Evolutionary conservation across 192 early-diverging fungal species (phyloP).

Genomic region (Coemansia sp.): DNA sequence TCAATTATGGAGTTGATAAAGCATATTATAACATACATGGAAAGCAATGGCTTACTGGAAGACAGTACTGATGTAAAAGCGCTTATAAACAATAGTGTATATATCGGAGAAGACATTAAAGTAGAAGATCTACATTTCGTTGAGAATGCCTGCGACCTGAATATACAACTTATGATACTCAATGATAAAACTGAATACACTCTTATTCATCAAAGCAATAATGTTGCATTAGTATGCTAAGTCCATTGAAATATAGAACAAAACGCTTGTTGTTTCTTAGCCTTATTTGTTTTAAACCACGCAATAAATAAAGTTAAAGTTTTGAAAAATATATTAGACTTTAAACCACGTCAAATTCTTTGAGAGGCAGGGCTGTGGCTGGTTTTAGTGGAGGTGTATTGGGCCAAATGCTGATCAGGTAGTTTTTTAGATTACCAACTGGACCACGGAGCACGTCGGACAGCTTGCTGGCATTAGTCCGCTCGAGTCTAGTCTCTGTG

Average conservation of each 20-base stretch:
- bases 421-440: slow-evolving; percentile 17
- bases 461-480: slow-evolving; percentile 11
- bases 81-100: neutral
- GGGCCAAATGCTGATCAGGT: slow-evolving; percentile 23
- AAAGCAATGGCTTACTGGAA: neutral
- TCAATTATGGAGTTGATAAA: neutral
- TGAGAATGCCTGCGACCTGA: neutral
- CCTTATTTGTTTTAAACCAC: neutral
- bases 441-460: slow-evolving; percentile 27
- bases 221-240: neutral
- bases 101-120: neutral
- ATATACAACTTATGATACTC: neutral
- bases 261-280: neutral
- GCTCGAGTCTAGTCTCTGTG: slow-evolving; percentile 14
- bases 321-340: neutral
- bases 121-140: neutral
- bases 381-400: neutral
- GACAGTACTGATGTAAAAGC: neutral
- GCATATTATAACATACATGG: no score
- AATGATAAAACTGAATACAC: neutral
- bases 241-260: neutral
- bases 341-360: no score
- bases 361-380: neutral
- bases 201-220: neutral
- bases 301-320: neutral